A percentile compares a stretch with the other conserved stretches of the same genome.
Evolutionary conservation across 2,329 filamentous ascomycete species (phyloP).

Genomic region (Colletotrichum sp.): DNA sequence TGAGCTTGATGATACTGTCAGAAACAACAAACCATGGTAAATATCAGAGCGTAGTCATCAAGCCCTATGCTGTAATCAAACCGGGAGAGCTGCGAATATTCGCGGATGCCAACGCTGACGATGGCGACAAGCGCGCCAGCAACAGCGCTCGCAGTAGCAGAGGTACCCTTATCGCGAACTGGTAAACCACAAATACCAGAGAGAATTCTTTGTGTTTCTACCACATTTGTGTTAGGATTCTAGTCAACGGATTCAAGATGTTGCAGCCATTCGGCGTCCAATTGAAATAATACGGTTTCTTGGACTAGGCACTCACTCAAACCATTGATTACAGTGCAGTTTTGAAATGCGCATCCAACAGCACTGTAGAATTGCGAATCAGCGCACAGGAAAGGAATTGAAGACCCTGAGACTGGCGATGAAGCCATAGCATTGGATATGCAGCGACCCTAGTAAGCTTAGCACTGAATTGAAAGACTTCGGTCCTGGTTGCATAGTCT

Average conservation of each 20-base stretch:
- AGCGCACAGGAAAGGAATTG: neutral
- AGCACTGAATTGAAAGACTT: neutral
- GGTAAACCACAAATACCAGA: neutral
- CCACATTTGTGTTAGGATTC: neutral
- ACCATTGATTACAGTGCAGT: neutral
- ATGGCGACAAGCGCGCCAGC: neutral
- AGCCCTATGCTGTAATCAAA: neutral
- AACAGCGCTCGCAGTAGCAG: neutral
- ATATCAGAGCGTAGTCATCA: slow-evolving; percentile 5
- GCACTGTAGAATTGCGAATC: neutral
- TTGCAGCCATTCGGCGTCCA: neutral
- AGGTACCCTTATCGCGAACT: neutral
- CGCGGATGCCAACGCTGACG: neutral
- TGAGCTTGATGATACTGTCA: neutral
- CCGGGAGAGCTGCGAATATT: neutral
- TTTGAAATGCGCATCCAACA: neutral
- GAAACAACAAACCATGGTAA: neutral
- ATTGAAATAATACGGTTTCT: neutral
- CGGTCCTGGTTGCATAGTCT: neutral
- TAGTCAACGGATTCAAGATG: fast-evolving
- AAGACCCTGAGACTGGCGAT: neutral
- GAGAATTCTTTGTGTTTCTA: neutral
- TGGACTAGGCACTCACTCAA: neutral
- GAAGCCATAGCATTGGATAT: neutral
- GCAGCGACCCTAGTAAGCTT: neutral